Conservation (phyloP, 2,329 filamentous ascomycete species). For the Fusarium caatingaense region DNA sequence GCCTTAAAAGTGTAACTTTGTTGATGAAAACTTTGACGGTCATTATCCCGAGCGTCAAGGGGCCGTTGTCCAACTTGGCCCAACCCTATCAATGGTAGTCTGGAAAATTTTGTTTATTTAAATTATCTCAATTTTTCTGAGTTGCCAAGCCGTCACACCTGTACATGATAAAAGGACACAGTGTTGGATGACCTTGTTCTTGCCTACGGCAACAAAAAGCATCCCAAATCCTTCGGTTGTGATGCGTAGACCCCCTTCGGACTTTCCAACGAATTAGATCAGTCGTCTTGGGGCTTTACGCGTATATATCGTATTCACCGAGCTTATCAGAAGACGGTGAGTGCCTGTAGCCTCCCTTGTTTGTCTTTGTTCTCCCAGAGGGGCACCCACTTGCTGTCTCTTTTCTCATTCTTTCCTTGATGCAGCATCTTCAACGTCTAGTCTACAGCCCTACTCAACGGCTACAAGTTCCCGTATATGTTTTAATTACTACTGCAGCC, state of each 20-base stretch:
- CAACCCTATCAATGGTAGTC: neutral
- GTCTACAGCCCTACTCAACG: neutral
- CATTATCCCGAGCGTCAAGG: neutral
- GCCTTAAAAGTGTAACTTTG: neutral
- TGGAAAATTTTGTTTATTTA: neutral
- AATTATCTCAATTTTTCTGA: too few relatives aligned
- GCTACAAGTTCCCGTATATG: neutral
- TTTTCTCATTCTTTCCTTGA: neutral
- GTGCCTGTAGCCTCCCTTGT: neutral
- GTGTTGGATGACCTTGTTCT: neutral
- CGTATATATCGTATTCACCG: neutral
- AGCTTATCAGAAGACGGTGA: neutral
- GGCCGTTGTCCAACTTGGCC: neutral
- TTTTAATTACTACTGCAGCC: neutral
- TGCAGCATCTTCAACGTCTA: neutral
- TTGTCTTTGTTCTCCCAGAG: neutral
- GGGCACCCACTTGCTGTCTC: neutral
- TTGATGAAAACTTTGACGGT: neutral
- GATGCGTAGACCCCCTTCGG: neutral
- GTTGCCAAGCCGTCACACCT: too few relatives aligned
- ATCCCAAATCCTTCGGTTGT: neutral
- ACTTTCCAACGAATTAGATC: neutral
- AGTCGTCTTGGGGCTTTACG: neutral
- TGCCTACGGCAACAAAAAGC: neutral
- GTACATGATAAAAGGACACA: too few relatives aligned